These are phyloP conservation scores for Furcasterigmium furcatum DNA, from an alignment of 2,329 filamentous ascomycete genomes.

Conservation along the genomic window DNA sequence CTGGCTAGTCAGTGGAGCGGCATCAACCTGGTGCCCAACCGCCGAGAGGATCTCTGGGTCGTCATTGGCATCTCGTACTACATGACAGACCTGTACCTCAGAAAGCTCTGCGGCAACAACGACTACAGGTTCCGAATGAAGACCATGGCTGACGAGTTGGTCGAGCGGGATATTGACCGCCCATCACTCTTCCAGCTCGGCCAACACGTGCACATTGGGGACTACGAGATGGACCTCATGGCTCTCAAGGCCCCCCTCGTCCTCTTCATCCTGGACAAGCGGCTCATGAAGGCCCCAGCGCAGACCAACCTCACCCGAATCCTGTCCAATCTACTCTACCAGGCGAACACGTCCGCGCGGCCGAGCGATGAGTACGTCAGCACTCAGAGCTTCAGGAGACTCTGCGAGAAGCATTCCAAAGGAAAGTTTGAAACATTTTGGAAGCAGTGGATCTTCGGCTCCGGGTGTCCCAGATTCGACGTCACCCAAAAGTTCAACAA, in stretches of 20 bases:
- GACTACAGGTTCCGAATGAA: slow-evolving; percentile 92
- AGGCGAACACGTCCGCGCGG: slow-evolving; percentile 66
- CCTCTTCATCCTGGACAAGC: slow-evolving; percentile 88
- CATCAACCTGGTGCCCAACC: slow-evolving; percentile 84
- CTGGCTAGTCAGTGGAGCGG: slow-evolving; percentile 93
- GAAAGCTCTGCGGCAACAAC: slow-evolving; percentile 87
- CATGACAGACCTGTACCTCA: slow-evolving; percentile 93
- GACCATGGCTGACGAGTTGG: slow-evolving; percentile 74
- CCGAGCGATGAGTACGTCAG: slow-evolving; percentile 71
- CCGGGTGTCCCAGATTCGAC: slow-evolving; percentile 84
- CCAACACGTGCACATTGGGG: slow-evolving; percentile 71
- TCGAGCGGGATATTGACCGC: slow-evolving; percentile 75
- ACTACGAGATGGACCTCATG: slow-evolving; percentile 88
- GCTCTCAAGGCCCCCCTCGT: slow-evolving; percentile 86
- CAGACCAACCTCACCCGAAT: slow-evolving; percentile 75
- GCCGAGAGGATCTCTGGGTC: slow-evolving; percentile 80
- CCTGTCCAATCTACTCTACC: slow-evolving; percentile 80
- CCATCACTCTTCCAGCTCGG: slow-evolving; percentile 83
- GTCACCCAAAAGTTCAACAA: slow-evolving; percentile 94
- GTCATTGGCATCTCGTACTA: slow-evolving; percentile 88
- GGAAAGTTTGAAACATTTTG: slow-evolving; percentile 88
- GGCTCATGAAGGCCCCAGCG: slow-evolving; percentile 76
- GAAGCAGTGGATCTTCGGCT: slow-evolving; percentile 85
- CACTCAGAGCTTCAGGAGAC: slow-evolving; percentile 71
- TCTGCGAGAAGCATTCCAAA: slow-evolving; percentile 85